Evolutionary conservation across 371 early-diverging fungal species (phyloP), one percentile per base, ranked within the genome.

Genomic region (Pancytospora epiphaga): DNA sequence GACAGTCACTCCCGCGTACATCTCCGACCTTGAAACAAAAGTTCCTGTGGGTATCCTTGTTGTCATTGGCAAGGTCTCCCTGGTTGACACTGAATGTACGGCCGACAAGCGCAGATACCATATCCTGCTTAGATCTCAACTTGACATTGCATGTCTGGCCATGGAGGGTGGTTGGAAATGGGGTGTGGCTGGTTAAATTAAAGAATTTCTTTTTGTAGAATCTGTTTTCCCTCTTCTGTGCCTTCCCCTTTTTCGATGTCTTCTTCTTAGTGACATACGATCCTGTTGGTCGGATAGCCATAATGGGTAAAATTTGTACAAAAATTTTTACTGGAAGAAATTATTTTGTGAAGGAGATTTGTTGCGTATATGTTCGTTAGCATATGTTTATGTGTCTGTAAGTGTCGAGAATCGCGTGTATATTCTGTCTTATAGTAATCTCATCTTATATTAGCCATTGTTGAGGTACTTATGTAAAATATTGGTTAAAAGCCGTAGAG

Each of bases 81-180:
- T 97, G 89, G 65, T 94, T 95, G 70, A 90, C 87, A 84, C 94
- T 95, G 70, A 96, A 86, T 67, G 93, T 93, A 85, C 99, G 92
- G 80, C 89, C 90, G 86, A 91, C 89, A 74, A 96, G 85, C 0
- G 54, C 30, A 33, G 67, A 49, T 58, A 66, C 60, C 0, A 78
- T 47, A 50, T 74, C 73, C 40, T 69, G 70, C 38, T 70, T 78
- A 29, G 68, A 57, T 56, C 65, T 49, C 27, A 68, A 62, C 65
- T 58, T 77, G 27, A 73, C 66, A 33, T 74, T 43, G 1, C 78
- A 38, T 33, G 82, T 80, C 43, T 68, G 58, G 6, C 82, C 82
- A 15, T 67, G 67, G 25, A 50, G 25, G 12, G 40, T 47, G 22
- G 52, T 74, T 57, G 60, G 56, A 25, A 72, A 73, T 15, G 72